phyloP scores from a whole-genome alignment of 306 rosid species.

The Datisca glomerata region DNA sequence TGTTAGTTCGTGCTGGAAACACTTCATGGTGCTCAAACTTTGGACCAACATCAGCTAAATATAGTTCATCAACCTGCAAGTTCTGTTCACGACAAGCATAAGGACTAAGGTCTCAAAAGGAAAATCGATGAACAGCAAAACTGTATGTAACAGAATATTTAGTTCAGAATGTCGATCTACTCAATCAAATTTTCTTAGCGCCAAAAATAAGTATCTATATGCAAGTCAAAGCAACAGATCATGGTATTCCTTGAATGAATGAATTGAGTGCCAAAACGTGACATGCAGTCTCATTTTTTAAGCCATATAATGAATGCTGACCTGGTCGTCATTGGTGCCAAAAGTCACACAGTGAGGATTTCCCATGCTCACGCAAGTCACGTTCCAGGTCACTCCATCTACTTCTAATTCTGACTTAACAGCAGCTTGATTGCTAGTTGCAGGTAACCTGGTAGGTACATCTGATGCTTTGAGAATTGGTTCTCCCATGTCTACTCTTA shows the following conservation, averaged over 20 bases:
- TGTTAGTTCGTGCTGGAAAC: slow-evolving; percentile 92
- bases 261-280: too few relatives aligned
- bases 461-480: slow-evolving; percentile 78
- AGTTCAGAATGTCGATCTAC: too few relatives aligned
- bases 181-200: too few relatives aligned
- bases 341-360: slow-evolving; percentile 86
- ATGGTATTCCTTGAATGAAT: too few relatives aligned
- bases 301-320: too few relatives aligned
- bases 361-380: slow-evolving; percentile 97
- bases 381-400: slow-evolving; percentile 76
- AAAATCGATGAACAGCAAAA: neutral
- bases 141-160: neutral
- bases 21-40: slow-evolving; percentile 74
- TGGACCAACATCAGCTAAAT: slow-evolving; percentile 81
- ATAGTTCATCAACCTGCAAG: slow-evolving; percentile 68
- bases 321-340: slow-evolving; percentile 54
- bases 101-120: slow-evolving; percentile 4
- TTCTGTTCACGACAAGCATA: slow-evolving; percentile 41
- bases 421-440: slow-evolving; percentile 46
- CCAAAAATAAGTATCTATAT: too few relatives aligned
- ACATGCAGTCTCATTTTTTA: too few relatives aligned
- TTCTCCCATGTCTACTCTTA: slow-evolving; percentile 94
- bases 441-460: slow-evolving; percentile 57
- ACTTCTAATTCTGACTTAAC: slow-evolving; percentile 57
- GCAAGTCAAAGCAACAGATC: too few relatives aligned